Base-by-base conservation (phyloP, 192 early-diverging fungal genomes). In the Anaeromyces robustus region DNA sequence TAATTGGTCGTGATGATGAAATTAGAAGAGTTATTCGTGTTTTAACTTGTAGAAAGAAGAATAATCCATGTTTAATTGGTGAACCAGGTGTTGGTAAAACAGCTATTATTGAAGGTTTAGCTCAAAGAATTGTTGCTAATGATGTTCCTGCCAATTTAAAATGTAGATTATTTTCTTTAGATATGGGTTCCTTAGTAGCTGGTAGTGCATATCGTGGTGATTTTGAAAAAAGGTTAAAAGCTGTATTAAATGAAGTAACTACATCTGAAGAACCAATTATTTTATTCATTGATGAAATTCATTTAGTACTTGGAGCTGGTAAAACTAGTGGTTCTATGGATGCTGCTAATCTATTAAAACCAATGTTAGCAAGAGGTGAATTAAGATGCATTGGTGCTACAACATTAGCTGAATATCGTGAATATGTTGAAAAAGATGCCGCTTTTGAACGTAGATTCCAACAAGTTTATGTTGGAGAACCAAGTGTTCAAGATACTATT, bases 251-350 rank as follows among this genome's bases (percentile, higher is more conserved):
- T 84, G 96, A 99, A 86, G 93, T 97, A 79, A 94, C 93, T 81
- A 94, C 97, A 31, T 92, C 95, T 30, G 89, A 93, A 41, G 94
- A 93, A 37, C 92, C 92, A n/a, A 91, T 95, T 29, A 99, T 99
- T 80, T 86, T 99, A 32, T 99, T 99, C 85, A 97, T 99, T 80
- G 97, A 99, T 85, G 97, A 99, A 86, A 93, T 99, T 68, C 97
- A 99, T 83, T 88, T 93, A 4, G 93, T 98, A 18, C 89, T 99
- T 29, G 97, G 97, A 11, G 97, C 96, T 59, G 96, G 96, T 22
- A 94, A 95, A 82, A 83, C 89, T 22, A 93, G 96, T 37, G 97
- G 97, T 19, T 87, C 93, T 34, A 95, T 98, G 93, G 97, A 99
- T 83, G 96, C 96, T 0, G 96, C 97, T 77, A 99, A 99, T 84